Conservation (phyloP, 805 yeast species). For the Nakazawaea wickerhamii region DNA sequence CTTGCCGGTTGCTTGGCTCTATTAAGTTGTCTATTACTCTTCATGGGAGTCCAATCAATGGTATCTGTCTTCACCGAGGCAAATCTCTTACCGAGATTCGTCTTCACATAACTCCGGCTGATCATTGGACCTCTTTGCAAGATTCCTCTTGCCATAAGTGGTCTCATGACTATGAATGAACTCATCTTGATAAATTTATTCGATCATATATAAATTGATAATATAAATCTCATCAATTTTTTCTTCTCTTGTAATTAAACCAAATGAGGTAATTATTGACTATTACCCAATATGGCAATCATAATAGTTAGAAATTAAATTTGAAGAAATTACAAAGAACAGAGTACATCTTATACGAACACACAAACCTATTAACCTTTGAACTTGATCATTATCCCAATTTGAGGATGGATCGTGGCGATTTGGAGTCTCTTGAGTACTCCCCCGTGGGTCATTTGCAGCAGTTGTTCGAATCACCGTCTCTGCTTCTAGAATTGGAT, state of each 20-base stretch:
- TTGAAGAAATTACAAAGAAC: too few species aligned
- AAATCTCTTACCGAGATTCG: conserved; percentile 14
- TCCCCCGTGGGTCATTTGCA: conserved; percentile 51
- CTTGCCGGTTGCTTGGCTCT: conserved; percentile 20
- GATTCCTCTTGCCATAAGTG: neutral
- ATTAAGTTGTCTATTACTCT: conserved; percentile 36
- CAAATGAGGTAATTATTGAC: too few species aligned
- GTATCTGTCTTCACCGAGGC: conserved; percentile 56
- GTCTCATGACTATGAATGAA: neutral
- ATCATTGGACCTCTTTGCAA: neutral
- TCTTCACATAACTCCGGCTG: neutral
- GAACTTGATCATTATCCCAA: neutral
- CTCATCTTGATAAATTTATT: neutral
- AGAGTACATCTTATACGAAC: too few species aligned
- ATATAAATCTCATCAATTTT: too few species aligned
- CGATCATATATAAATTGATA: too few species aligned
- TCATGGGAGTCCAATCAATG: conserved; percentile 82
- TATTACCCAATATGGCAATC: too few species aligned
- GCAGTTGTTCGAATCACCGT: conserved; percentile 45
- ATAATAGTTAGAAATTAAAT: too few species aligned
- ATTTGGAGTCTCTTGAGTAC: conserved; percentile 35
- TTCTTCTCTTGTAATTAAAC: too few species aligned
- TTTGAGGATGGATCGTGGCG: conserved; percentile 2
- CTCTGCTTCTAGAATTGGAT: conserved; percentile 45
- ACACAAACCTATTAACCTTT: neutral